Conservation (phyloP, 2,329 filamentous ascomycete species). For the Calycina marina region DNA sequence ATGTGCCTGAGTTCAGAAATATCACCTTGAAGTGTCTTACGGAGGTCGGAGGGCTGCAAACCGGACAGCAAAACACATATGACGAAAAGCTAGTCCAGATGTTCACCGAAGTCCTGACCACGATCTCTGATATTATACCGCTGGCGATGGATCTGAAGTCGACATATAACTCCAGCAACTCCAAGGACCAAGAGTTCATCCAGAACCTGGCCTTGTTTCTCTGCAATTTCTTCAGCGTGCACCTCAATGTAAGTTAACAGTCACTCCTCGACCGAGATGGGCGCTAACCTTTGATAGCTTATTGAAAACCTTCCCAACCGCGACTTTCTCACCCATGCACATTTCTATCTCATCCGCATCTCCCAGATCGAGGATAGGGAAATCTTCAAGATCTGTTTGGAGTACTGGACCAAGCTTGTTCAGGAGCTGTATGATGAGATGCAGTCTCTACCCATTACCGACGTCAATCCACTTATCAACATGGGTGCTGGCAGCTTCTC, state of each 20-base stretch:
- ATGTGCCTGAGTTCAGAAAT: slow-evolving; percentile 90
- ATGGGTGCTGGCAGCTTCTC: slow-evolving; percentile 58
- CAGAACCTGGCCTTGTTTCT: slow-evolving; percentile 93
- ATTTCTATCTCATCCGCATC: slow-evolving; percentile 96
- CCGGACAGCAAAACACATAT: slow-evolving; percentile 60
- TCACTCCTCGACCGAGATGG: neutral
- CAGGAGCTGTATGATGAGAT: slow-evolving; percentile 98
- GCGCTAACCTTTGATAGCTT: slow-evolving; percentile 36
- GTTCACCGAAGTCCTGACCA: slow-evolving; percentile 93
- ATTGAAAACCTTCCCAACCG: slow-evolving; percentile 92
- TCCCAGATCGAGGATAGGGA: slow-evolving; percentile 97
- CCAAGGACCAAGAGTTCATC: slow-evolving; percentile 91
- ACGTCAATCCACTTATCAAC: slow-evolving; percentile 77
- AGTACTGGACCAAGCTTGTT: slow-evolving; percentile 98
- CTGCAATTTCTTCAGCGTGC: slow-evolving; percentile 92
- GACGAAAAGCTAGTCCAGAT: slow-evolving; percentile 94
- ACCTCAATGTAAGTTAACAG: slow-evolving; percentile 51
- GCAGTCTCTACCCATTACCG: slow-evolving; percentile 87
- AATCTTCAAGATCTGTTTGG: slow-evolving; percentile 98
- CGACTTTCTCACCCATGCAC: slow-evolving; percentile 87
- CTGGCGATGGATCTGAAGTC: slow-evolving; percentile 78
- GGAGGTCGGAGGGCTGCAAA: slow-evolving; percentile 88
- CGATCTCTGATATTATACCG: slow-evolving; percentile 86
- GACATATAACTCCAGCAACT: slow-evolving; percentile 84
- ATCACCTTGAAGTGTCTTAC: slow-evolving; percentile 93